Conservation (phyloP, 495 filamentous ascomycete genomes). For the Daldinia childiae region DNA sequence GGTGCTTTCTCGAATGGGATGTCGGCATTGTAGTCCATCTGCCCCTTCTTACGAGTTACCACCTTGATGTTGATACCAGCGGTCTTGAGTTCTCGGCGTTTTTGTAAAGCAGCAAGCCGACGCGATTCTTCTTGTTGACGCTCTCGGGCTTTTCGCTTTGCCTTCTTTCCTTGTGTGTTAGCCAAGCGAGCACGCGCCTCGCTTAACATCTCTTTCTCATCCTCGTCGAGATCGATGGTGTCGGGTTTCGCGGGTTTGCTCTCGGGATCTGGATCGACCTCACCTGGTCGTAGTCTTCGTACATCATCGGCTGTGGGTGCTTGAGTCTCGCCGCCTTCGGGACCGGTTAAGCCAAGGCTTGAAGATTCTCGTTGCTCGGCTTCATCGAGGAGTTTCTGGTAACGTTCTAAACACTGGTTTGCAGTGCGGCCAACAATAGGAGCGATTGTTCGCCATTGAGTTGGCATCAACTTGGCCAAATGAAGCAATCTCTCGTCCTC, state of each 20-base stretch:
- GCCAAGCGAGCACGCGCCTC: slow-evolving; percentile 95
- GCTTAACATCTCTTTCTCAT: slow-evolving; percentile 99
- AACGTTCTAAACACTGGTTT: slow-evolving; percentile 95
- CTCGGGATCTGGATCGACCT: slow-evolving; percentile 95
- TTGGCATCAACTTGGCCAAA: slow-evolving; percentile 97
- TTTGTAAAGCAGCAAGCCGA: slow-evolving; percentile 88
- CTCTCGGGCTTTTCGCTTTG: slow-evolving; percentile 96
- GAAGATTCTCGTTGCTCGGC: slow-evolving; percentile 87
- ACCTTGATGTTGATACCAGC: slow-evolving; percentile 99
- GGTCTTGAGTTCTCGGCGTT: slow-evolving; percentile 94
- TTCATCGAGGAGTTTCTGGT: slow-evolving; percentile 95
- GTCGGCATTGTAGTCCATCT: slow-evolving; percentile 99
- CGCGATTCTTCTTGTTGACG: slow-evolving; percentile 94
- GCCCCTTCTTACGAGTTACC: slow-evolving; percentile 86
- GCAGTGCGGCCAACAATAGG: slow-evolving; percentile 96
- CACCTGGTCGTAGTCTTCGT: slow-evolving; percentile 85
- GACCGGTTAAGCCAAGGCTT: slow-evolving; percentile 85
- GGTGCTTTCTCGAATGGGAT: slow-evolving; percentile 96
- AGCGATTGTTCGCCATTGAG: slow-evolving; percentile 98
- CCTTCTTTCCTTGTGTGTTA: slow-evolving; percentile 99
- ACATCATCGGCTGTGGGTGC: slow-evolving; percentile 96
- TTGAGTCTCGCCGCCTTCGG: slow-evolving; percentile 83
- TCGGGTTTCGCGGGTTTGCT: slow-evolving; percentile 96
- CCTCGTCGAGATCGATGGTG: slow-evolving; percentile 97
- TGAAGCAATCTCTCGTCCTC: slow-evolving; percentile 98